Conservation (phyloP, 306 rosid species). For the Acacia confusa region DNA sequence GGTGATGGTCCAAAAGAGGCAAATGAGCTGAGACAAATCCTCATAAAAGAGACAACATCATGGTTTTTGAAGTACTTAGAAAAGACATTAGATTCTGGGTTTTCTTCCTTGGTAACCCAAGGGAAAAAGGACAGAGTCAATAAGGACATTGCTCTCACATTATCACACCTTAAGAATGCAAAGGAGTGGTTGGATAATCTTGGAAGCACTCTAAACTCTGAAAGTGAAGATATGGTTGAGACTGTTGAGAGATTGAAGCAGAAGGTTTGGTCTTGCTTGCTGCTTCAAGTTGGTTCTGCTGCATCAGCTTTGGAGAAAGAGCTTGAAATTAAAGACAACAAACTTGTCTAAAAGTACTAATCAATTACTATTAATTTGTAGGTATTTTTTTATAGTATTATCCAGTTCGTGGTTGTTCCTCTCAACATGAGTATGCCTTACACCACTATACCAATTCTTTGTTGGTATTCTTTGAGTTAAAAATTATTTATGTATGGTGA, state of each 20-base stretch:
- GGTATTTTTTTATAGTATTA: background rate
- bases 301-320: conserved; percentile 79
- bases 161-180: conserved; percentile 82
- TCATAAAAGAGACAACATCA: conserved; percentile 68
- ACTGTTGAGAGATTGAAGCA: conserved; percentile 67
- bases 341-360: background rate
- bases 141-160: conserved; percentile 66
- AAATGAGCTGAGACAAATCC: conserved; percentile 54
- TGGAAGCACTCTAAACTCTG: conserved; percentile 43
- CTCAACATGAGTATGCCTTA: no score
- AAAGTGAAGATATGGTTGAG: conserved; percentile 44
- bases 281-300: conserved; percentile 74
- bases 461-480: conserved; percentile 21
- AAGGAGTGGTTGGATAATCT: conserved; percentile 90
- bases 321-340: conserved; percentile 39
- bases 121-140: conserved; percentile 69
- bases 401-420: no score
- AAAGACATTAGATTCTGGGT: conserved; percentile 72
- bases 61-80: conserved; percentile 89
- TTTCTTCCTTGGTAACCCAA: conserved; percentile 42
- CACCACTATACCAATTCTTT: background rate
- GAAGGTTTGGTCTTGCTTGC: conserved; percentile 74
- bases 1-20: conserved; percentile 61
- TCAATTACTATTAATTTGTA: conserved; percentile 8
- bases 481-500: conserved; percentile 40